Evolutionary conservation across 257 asterid species (phyloP).

Genomic region (Scutellaria barbata): DNA sequence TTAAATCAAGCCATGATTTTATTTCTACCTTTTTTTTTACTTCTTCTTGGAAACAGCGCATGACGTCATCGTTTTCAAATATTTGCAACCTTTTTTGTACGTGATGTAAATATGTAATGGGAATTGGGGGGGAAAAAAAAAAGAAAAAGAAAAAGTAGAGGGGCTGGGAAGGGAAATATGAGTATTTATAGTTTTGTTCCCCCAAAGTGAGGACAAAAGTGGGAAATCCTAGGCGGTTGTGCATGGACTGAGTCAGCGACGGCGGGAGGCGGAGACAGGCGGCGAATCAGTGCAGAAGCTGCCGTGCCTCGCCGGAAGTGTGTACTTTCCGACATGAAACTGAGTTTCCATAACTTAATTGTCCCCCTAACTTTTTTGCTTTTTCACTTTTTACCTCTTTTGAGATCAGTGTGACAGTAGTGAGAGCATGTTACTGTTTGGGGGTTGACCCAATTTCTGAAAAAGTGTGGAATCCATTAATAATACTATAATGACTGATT

Average conservation of each 20-base stretch:
- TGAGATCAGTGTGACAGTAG: conserved; percentile 14
- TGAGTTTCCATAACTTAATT: conserved; percentile 26
- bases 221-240: conserved; percentile 52
- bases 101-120: background rate
- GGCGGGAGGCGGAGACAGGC: conserved; percentile 44
- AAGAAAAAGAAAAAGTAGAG: background rate
- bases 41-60: conserved; percentile 40
- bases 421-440: conserved; percentile 29
- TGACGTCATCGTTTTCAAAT: conserved; percentile 39
- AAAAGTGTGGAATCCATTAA: conserved; percentile 21
- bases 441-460: conserved; percentile 46
- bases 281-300: conserved; percentile 58
- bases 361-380: conserved; percentile 39
- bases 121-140: background rate
- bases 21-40: too few relatives aligned
- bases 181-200: conserved; percentile 37
- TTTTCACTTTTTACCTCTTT: conserved; percentile 26
- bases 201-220: conserved; percentile 56
- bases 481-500: too few relatives aligned
- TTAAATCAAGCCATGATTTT: background rate
- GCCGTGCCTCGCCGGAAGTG: conserved; percentile 46
- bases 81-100: conserved; percentile 35
- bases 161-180: conserved; percentile 2
- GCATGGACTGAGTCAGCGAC: conserved; percentile 54
- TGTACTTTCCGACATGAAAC: conserved; percentile 45